Conservation (phyloP, 1,139 yeast species). For the Yamadazyma atmosphaerica region DNA sequence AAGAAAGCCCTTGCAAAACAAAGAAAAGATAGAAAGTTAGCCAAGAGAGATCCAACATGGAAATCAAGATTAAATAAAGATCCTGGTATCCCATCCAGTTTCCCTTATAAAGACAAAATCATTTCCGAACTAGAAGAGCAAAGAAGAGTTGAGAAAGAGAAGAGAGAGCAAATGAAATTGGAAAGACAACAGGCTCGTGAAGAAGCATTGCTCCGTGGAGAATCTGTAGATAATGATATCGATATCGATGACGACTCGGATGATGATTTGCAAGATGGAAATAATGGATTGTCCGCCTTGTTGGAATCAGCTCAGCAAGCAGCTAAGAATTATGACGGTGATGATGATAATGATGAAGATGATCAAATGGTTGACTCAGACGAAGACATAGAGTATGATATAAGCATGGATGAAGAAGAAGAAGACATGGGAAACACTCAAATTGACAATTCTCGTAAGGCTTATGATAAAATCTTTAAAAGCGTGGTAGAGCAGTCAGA, state of each 20-base stretch:
- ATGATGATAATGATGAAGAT: constrained; percentile 51
- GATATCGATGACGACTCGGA: constrained; percentile 42
- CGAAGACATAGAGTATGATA: constrained; percentile 52
- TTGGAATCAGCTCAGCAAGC: constrained; percentile 87
- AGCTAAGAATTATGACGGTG: constrained; percentile 70
- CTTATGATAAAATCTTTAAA: constrained; percentile 86
- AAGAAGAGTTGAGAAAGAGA: constrained; percentile 63
- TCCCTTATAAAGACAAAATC: constrained; percentile 89
- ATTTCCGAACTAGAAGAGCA: constrained; percentile 77
- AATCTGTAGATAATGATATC: constrained; percentile 35
- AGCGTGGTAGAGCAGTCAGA: constrained; percentile 85
- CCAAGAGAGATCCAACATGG: constrained; percentile 94
- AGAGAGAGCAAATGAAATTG: constrained; percentile 49
- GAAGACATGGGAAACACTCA: constrained; percentile 36
- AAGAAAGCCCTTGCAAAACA: constrained; percentile 93
- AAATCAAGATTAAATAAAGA: constrained; percentile 79
- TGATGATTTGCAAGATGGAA: constrained; percentile 29
- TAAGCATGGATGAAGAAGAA: constrained; percentile 26
- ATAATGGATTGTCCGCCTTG: constrained; percentile 76
- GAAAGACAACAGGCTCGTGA: constrained; percentile 48
- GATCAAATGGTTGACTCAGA: constrained; percentile 33
- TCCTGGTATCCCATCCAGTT: constrained; percentile 91
- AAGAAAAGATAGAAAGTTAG: constrained; percentile 75
- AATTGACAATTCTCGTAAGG: constrained; percentile 81
- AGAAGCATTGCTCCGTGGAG: constrained; percentile 48